Base-by-base conservation (phyloP, 805 yeast genomes). In the Wickerhamiella brachini region DNA sequence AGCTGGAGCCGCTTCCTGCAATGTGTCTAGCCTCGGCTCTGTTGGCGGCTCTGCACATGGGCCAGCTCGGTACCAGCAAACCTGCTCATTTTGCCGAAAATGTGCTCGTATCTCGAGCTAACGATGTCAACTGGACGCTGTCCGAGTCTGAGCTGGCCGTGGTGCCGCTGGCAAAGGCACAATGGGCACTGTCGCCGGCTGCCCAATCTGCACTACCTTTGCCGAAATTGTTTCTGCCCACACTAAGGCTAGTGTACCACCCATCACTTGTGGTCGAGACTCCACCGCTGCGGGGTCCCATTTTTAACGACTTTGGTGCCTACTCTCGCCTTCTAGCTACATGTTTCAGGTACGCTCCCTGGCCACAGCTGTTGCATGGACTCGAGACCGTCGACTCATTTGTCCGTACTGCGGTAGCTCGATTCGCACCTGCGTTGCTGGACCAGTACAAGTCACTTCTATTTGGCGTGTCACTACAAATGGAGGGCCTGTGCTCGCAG, bases 141-240 rank as follows among this genome's bases (percentile, higher is more conserved):
- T 31, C 53, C 8, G 41, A 9, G 12, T 44, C 44, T 2, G 57
- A 53, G 21, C 6, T 31, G 22, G 44, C 45, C 13, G 23, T 31
- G 4, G 31, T 22, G 22, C 37, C 39, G 26, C 42, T 41, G 20
- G 44, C 50, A 1, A 60, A 45, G 12, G 24, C 47, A 31, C 51
- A 43, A 22, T 31, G 51, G 21, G 41, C 49, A 5, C 39, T 18
- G 2, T 8, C 45, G 21, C 48, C 53, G 4, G 7, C 5, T 18
- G 57, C 47, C 12, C 29, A 49, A 29, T 45, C 42, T 13, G 22
- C 22, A 8, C 48, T 57, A 26, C 60, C 60, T 20, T 52, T 57
- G 45, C 51, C 56, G 24, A 9, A 3, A 9, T 15, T 44, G 10
- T 23, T 44, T 15, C 13, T 10, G 34, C 46, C 46, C 20, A 15